Evolutionary conservation across 2,329 filamentous ascomycete genomes (phyloP), one percentile per base, ranked within the genome.

Genomic region (Davidsoniella virescens): DNA sequence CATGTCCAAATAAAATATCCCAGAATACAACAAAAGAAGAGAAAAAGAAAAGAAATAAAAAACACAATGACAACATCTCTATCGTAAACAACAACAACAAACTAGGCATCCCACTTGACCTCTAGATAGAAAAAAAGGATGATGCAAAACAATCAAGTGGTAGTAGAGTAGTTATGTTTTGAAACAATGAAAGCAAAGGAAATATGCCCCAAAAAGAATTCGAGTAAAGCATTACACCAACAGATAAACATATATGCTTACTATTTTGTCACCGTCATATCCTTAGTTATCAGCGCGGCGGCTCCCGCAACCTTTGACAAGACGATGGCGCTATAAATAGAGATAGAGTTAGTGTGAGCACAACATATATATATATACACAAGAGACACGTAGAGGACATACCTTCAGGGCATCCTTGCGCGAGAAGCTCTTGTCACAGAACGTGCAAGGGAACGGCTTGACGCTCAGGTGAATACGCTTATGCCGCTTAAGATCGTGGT

Each of bases 381-480:
- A 36, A 33, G 1, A 26, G 7, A 10, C 29, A 23, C 4, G 33
- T 37, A 23, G 47, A 55, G 20, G 20, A 20, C 77, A 59, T 69
- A 96, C 92, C 84, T 96, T 96, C 26, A 98, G 70, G 8, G 92
- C 92, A 65, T 96, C 92, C 63, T 96, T 96, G 53, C 92, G 75
- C 2, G 88, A 95, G 61, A 98, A 98, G 62, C 85, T 92, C 75
- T 96, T 96, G 54, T 94, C 87, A 62, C 92, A 98, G 60, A 83
- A 82, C 5, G 71, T 77, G 63, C 92, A 98, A 0, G 88, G 88
- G 63, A 90, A 96, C 0, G 92, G 92, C 70, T 98, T 98, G 39
- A 96, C 86, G 0, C 87, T 85, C 52, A 96, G 67, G 64, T 98
- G 92, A 53, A 96, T 96, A 46, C 87, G 72, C 70, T 94, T 94